Percentiles rank a stretch among this genome's conserved stretches.
Conservation (phyloP, 2,329 filamentous ascomycete species). For the Colletotrichum graminicola region DNA sequence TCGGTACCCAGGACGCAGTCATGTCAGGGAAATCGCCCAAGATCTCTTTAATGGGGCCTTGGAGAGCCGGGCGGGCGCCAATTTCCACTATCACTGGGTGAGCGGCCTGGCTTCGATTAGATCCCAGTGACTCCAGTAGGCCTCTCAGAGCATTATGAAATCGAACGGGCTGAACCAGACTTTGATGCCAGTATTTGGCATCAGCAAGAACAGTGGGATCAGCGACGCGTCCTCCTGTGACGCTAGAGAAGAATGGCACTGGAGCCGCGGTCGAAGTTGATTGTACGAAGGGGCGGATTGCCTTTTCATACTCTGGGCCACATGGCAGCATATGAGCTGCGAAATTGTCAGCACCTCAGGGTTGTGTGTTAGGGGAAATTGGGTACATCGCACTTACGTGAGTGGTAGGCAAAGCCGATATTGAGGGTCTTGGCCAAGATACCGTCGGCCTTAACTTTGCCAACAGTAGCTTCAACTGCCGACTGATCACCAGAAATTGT, state of each 20-base stretch:
- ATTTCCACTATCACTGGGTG: not conserved
- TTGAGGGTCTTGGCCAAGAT: slow-evolving; percentile 17
- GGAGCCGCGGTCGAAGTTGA: not conserved
- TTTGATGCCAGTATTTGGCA: slow-evolving; percentile 58
- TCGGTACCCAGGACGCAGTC: not conserved
- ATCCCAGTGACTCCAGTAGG: not conserved
- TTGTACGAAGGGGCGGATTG: slow-evolving; percentile 4
- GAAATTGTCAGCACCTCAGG: not conserved
- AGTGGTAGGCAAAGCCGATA: too few relatives aligned
- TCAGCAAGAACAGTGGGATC: not conserved
- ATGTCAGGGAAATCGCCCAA: not conserved
- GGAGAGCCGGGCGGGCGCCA: not conserved
- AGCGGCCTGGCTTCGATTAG: too few relatives aligned
- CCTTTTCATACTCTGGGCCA: slow-evolving; percentile 9
- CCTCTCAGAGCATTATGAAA: slow-evolving; percentile 53
- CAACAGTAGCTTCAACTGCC: slow-evolving; percentile 45
- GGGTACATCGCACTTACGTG: slow-evolving; percentile 42
- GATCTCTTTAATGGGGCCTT: not conserved
- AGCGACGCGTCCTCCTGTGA: slow-evolving; percentile 36
- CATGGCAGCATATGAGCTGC: slow-evolving; percentile 6
- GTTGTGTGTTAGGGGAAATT: slow-evolving; percentile 46
- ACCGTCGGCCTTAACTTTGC: slow-evolving; percentile 46
- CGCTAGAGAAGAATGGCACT: slow-evolving; percentile 44
- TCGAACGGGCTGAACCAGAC: slow-evolving; percentile 54
- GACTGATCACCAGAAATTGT: slow-evolving; percentile 46